Conservation (phyloP, 495 filamentous ascomycete genomes). For the Neurospora tetrasperma region DNA sequence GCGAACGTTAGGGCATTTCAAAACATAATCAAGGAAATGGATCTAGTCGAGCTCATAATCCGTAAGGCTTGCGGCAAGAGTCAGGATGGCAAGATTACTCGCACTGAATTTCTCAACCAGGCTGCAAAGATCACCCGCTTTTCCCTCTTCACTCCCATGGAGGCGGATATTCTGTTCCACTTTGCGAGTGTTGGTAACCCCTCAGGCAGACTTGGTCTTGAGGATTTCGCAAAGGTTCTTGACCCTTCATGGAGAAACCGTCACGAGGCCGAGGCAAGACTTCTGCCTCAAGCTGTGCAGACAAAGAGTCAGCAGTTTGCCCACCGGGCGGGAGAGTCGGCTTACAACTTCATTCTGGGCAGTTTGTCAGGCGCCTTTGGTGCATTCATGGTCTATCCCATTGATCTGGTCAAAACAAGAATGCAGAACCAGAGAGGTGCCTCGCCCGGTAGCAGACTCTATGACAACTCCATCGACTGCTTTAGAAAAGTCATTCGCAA, state of each 20-base stretch:
- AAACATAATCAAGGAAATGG: slow-evolving; percentile 95
- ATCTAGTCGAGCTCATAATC: slow-evolving; percentile 86
- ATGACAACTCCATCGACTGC: slow-evolving; percentile 95
- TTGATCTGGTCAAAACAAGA: slow-evolving; percentile 95
- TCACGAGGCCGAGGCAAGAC: slow-evolving; percentile 31
- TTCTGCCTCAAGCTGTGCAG: slow-evolving; percentile 11
- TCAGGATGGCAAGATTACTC: slow-evolving; percentile 81
- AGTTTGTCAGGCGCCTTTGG: slow-evolving; percentile 91
- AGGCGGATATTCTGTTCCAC: slow-evolving; percentile 97
- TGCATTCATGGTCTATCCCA: slow-evolving; percentile 98
- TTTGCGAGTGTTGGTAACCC: slow-evolving; percentile 89
- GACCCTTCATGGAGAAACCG: slow-evolving; percentile 80
- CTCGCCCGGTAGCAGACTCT: slow-evolving; percentile 74
- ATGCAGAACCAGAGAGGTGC: slow-evolving; percentile 92
- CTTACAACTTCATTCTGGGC: slow-evolving; percentile 80
- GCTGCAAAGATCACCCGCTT: slow-evolving; percentile 83
- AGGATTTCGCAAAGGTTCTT: slow-evolving; percentile 88
- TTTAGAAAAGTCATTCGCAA: slow-evolving; percentile 84
- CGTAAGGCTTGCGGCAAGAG: slow-evolving; percentile 77
- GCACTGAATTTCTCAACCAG: slow-evolving; percentile 90
- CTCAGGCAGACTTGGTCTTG: slow-evolving; percentile 68
- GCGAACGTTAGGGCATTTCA: slow-evolving; percentile 96
- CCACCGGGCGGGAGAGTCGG: slow-evolving; percentile 60
- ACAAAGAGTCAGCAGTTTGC: slow-evolving; percentile 36
- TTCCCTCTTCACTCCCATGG: slow-evolving; percentile 90